Conservation (phyloP, 2,329 filamentous ascomycete genomes). For the Trichoderma sp. region DNA sequence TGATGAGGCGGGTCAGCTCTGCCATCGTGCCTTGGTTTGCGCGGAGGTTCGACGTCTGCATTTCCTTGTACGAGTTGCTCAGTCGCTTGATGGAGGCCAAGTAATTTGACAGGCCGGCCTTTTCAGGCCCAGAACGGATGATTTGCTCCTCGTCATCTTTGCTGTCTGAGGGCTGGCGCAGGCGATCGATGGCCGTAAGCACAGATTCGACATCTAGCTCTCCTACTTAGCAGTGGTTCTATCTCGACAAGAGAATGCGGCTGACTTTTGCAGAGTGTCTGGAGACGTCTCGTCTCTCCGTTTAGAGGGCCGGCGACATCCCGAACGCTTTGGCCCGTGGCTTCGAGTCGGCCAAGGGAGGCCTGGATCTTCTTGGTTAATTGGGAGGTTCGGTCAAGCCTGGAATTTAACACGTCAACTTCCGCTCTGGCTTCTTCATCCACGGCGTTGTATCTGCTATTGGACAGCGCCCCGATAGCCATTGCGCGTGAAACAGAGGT, state of each 20-base stretch:
- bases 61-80: slow-evolving; percentile 79
- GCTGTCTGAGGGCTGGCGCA: slow-evolving; percentile 89
- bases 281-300: slow-evolving; percentile 86
- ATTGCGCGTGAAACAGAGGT: slow-evolving; percentile 41
- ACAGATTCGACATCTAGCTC: slow-evolving; percentile 78
- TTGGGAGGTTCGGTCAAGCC: slow-evolving; percentile 87
- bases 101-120: slow-evolving; percentile 80
- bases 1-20: slow-evolving; percentile 77
- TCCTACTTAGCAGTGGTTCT: slow-evolving; percentile 29
- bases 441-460: slow-evolving; percentile 52
- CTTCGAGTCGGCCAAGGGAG: slow-evolving; percentile 80
- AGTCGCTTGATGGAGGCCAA: slow-evolving; percentile 87
- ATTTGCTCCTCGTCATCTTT: slow-evolving; percentile 91
- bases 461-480: slow-evolving; percentile 52
- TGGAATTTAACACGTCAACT: slow-evolving; percentile 71
- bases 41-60: slow-evolving; percentile 87
- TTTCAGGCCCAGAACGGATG: slow-evolving; percentile 83
- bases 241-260: slow-evolving; percentile 31
- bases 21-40: slow-evolving; percentile 88
- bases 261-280: slow-evolving; percentile 80
- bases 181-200: slow-evolving; percentile 81
- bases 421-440: slow-evolving; percentile 72
- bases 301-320: slow-evolving; percentile 92
- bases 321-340: slow-evolving; percentile 85
- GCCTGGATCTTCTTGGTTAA: slow-evolving; percentile 95